These are phyloP conservation scores for Trichoderma semiorbis DNA, from an alignment of 2,329 filamentous ascomycete genomes.

Conservation along the genomic window DNA sequence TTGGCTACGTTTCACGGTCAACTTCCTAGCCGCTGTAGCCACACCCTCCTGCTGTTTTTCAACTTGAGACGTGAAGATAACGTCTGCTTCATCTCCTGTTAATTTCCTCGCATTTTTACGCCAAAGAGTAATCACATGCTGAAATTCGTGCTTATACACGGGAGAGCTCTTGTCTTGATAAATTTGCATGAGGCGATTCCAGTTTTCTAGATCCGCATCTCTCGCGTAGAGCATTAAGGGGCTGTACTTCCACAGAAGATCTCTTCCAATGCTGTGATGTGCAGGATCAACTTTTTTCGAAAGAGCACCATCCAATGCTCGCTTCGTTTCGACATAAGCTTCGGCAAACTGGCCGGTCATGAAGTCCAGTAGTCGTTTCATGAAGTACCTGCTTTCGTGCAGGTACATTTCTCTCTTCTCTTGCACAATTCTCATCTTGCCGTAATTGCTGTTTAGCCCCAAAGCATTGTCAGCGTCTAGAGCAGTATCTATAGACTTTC, in stretches of 20 bases:
- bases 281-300: constrained; percentile 65
- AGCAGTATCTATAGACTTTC: constrained; percentile 48
- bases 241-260: constrained; percentile 80
- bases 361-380: constrained; percentile 75
- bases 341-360: constrained; percentile 78
- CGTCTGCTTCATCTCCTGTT: constrained; percentile 71
- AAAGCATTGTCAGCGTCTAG: constrained; percentile 40
- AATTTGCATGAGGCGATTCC: constrained; percentile 73
- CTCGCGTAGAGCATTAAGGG: constrained; percentile 83
- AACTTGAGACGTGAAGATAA: constrained; percentile 79
- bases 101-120: constrained; percentile 74
- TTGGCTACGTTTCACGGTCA: constrained; percentile 92
- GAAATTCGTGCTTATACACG: constrained; percentile 79
- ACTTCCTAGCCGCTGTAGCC: constrained; percentile 74
- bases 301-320: constrained; percentile 58
- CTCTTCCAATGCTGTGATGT: constrained; percentile 69
- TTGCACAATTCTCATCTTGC: constrained; percentile 88
- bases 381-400: constrained; percentile 70
- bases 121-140: constrained; percentile 73
- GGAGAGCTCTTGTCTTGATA: constrained; percentile 76
- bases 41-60: constrained; percentile 84
- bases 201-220: constrained; percentile 77
- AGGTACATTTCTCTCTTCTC: constrained; percentile 92
- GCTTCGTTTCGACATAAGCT: constrained; percentile 66
- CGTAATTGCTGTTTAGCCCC: constrained; percentile 68